A percentile compares a stretch with the other conserved stretches of the same genome.
Evolutionary conservation across 2,329 filamentous ascomycete species (phyloP).

Genomic region (Neoarthrinium moseri): DNA sequence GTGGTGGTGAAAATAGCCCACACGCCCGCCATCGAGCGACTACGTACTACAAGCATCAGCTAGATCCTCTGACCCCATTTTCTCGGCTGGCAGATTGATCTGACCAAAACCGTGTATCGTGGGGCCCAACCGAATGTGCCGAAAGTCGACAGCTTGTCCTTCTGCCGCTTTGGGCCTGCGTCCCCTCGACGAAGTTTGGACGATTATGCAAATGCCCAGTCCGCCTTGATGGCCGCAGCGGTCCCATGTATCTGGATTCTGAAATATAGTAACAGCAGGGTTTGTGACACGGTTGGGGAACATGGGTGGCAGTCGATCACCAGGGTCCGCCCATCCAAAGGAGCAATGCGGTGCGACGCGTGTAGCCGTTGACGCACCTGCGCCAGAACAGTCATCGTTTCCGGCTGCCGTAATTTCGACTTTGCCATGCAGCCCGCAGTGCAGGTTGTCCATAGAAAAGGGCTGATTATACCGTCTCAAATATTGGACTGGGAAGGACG

Average conservation of each 20-base stretch:
- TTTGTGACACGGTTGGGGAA: conserved; percentile 5
- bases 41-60: background rate
- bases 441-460: too few species aligned
- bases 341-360: background rate
- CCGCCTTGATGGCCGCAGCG: conserved; percentile 3
- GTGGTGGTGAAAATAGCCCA: background rate
- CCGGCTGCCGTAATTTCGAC: background rate
- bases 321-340: background rate
- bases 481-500: background rate
- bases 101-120: background rate
- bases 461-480: background rate
- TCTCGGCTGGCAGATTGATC: background rate
- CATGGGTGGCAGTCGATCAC: conserved; percentile 1
- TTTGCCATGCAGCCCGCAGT: too few species aligned
- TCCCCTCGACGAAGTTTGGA: background rate
- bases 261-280: conserved; percentile 6
- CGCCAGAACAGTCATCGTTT: background rate
- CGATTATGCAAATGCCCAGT: conserved; percentile 5
- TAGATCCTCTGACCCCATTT: background rate
- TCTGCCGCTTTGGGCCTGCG: background rate
- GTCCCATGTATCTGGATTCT: conserved; percentile 4
- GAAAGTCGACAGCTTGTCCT: background rate
- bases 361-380: background rate
- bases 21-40: too few species aligned
- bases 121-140: background rate